Percentiles rank a stretch among this genome's conserved stretches.
Evolutionary conservation across 2,329 filamentous ascomycete species (phyloP).

Genomic region (Ceratocystis smalleyi): DNA sequence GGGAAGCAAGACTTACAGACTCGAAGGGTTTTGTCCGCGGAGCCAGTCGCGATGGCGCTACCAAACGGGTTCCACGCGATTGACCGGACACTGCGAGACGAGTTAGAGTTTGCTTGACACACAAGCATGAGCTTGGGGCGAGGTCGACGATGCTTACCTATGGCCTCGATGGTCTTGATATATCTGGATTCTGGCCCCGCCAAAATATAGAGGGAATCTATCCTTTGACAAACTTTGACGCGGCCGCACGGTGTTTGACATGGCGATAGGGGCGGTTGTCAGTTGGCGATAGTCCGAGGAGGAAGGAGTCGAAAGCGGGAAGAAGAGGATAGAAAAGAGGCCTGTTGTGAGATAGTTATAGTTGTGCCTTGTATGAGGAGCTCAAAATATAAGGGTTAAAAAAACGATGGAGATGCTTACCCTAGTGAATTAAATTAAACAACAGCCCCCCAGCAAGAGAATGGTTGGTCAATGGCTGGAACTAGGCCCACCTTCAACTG

Average conservation of each 20-base stretch:
- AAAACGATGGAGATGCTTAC: neutral
- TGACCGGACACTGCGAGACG: conserved; percentile 45
- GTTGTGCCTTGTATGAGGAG: neutral
- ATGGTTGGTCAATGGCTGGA: neutral
- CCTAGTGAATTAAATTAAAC: neutral
- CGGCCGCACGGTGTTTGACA: conserved; percentile 8
- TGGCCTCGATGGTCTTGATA: conserved; percentile 46
- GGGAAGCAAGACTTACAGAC: conserved; percentile 41
- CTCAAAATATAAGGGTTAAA: neutral
- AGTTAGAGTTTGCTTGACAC: conserved; percentile 15
- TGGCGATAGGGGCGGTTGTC: conserved; percentile 1
- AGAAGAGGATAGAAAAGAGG: too few species aligned
- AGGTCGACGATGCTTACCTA: conserved; percentile 41
- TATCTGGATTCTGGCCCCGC: conserved; percentile 50
- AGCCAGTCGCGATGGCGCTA: conserved; percentile 65
- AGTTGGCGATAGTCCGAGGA: neutral
- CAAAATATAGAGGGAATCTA: conserved; percentile 51
- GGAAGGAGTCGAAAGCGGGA: neutral
- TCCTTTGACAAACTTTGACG: conserved; percentile 49
- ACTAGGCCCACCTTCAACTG: neutral
- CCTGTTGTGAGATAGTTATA: neutral
- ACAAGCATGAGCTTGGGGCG: conserved; percentile 45
- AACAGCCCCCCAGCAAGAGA: neutral
- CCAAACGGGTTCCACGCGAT: conserved; percentile 84
- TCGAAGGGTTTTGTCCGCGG: conserved; percentile 49